phyloP scores from a whole-genome alignment of 2,329 filamentous ascomycete species.

The Zymoseptoria pseudotritici region DNA sequence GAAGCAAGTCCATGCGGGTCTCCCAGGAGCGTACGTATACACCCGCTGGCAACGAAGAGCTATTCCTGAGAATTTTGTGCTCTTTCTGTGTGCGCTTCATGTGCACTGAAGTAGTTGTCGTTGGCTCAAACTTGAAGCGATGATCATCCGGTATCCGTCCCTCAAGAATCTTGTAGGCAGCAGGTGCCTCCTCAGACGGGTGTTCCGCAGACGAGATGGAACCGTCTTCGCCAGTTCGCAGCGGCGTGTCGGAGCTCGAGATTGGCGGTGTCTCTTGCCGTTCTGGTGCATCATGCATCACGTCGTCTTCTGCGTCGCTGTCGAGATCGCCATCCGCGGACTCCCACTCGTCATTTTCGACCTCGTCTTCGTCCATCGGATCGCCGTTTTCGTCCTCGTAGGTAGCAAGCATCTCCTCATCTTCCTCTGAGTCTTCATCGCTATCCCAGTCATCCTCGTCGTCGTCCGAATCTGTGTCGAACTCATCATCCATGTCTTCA shows the following conservation, averaged over 20 bases:
- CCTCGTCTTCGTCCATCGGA: slow-evolving; percentile 36
- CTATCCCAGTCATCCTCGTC: slow-evolving; percentile 28
- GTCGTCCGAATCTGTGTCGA: slow-evolving; percentile 25
- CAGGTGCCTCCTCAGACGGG: slow-evolving; percentile 7
- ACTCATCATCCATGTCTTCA: slow-evolving; percentile 32
- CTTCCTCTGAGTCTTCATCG: slow-evolving; percentile 23
- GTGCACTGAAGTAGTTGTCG: slow-evolving; percentile 24
- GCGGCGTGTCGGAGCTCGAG: slow-evolving; percentile 16
- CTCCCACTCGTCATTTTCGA: slow-evolving; percentile 38
- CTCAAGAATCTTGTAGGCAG: slow-evolving; percentile 33
- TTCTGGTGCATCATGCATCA: slow-evolving; percentile 18
- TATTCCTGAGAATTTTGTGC: slow-evolving; percentile 47
- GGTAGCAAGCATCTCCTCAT: slow-evolving; percentile 17
- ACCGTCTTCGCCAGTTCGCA: slow-evolving; percentile 1
- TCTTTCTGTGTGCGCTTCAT: slow-evolving; percentile 50
- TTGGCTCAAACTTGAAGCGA: slow-evolving; percentile 29
- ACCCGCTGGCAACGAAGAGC: slow-evolving; percentile 43
- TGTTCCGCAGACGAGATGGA: background rate
- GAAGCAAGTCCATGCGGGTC: slow-evolving; percentile 50
- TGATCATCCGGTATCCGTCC: slow-evolving; percentile 37
- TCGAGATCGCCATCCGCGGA: slow-evolving; percentile 25
- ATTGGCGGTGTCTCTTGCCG: slow-evolving; percentile 16
- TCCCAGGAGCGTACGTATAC: slow-evolving; percentile 56
- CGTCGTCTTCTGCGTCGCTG: slow-evolving; percentile 7
- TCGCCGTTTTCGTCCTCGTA: slow-evolving; percentile 40